A percentile compares a stretch with the other conserved stretches of the same genome.
phyloP scores from a whole-genome alignment of 106 monocot species.

The Agapanthus africanus region DNA sequence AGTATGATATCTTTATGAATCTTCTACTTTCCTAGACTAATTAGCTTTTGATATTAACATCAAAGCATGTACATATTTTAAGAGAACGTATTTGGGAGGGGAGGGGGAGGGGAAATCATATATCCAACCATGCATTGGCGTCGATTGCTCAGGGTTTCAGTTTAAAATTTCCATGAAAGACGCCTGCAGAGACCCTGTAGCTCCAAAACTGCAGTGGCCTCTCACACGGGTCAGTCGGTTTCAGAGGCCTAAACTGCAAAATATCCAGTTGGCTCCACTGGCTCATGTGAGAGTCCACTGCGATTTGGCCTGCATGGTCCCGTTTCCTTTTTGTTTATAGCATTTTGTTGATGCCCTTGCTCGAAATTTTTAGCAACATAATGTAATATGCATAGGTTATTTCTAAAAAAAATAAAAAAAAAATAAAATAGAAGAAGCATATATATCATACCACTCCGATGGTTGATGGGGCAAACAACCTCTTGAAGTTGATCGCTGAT shows the following conservation, averaged over 20 bases:
- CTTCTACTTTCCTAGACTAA: not conserved
- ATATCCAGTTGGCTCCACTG: too few species aligned
- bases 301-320: too few species aligned
- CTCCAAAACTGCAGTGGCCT: too few species aligned
- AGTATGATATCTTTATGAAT: not conserved
- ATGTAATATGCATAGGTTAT: not conserved
- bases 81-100: too few species aligned
- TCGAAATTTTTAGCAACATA: not conserved
- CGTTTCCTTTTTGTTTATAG: not conserved
- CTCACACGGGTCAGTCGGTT: too few species aligned
- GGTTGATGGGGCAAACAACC: constrained; percentile 16
- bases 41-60: not conserved
- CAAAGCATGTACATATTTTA: constrained; percentile 5
- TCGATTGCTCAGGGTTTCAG: too few species aligned
- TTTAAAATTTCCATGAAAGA: too few species aligned
- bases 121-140: too few species aligned
- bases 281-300: too few species aligned
- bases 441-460: constrained; percentile 12
- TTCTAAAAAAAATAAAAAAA: not conserved
- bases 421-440: not conserved
- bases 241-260: too few species aligned
- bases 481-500: constrained; percentile 7
- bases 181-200: too few species aligned
- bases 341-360: not conserved
- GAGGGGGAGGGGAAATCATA: too few species aligned